Evolutionary conservation across 1,284 basidiomycete species (phyloP), one percentile per base, ranked within the genome.

Genomic region (Heterobasidion parviporum): DNA sequence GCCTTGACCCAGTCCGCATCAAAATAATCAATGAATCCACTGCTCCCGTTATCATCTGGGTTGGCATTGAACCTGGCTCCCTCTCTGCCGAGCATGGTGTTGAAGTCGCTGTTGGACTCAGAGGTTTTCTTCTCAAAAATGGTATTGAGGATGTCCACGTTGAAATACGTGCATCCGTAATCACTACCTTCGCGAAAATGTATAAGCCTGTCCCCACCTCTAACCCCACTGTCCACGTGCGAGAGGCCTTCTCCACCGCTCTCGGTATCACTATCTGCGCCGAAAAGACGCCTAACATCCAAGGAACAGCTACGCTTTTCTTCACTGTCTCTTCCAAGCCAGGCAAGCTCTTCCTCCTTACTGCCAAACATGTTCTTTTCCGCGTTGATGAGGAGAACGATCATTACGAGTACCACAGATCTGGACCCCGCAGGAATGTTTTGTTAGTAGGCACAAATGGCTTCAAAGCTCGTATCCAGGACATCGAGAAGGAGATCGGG

Each of bases 21-120:
- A 61, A 61, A 26, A 18, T 43, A 14, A 57, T 59, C 52, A 63
- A 51, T 43, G 50, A 62, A 34, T 16, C 58, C 54, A 56, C 57
- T 50, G 38, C 57, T 50, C 65, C 65, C 44, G 56, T 62, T 56
- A 35, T 65, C 53, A 52, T 70, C 35, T 67, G 62, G 62, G 58
- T 72, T 2, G 70, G 70, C 8, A 68, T 72, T 6, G 43, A 18
- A 10, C 68, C 64, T 50, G 58, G 18, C 16, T 59, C 68, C 52
- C 64, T 71, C 60, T 60, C 64, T 55, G 32, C 35, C 58, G 59
- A 66, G 15, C 49, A 45, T 38, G 70, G 65, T 52, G 7, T 64
- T 54, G 57, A 56, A 32, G 62, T 66, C 34, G 68, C 65, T 14
- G 14, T 51, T n/a, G 26, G 61, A 9, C 68, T 65, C 63, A 50